Evolutionary conservation across 768 basidiomycete species (phyloP).

Genomic region (Collybia nuda): DNA sequence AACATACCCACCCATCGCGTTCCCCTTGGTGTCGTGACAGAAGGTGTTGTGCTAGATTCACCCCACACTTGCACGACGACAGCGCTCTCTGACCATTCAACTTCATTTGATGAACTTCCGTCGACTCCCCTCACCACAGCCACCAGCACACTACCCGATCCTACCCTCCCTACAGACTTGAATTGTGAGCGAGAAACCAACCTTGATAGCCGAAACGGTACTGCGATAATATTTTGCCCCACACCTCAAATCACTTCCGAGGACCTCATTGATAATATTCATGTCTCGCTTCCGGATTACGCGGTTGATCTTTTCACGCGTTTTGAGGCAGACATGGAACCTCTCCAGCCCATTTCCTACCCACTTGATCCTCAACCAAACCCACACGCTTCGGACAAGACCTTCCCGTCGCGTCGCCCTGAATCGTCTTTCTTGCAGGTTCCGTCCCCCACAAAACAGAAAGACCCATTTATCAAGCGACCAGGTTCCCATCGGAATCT

Average conservation of each 20-base stretch:
- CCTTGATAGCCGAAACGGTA: conserved; percentile 9
- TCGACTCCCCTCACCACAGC: conserved; percentile 8
- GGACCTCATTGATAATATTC: conserved; percentile 5
- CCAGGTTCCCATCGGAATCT: conserved; percentile 5
- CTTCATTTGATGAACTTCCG: conserved; percentile 3
- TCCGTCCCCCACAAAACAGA: conserved; percentile 3
- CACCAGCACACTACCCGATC: conserved; percentile 1
- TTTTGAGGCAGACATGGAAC: conserved; percentile 10
- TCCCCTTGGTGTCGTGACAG: neutral
- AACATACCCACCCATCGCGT: neutral
- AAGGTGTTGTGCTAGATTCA: neutral
- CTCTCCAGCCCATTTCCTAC: conserved; percentile 1
- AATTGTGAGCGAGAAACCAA: neutral
- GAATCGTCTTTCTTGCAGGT: conserved; percentile 12
- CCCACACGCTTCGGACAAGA: neutral
- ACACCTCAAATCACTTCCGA: neutral
- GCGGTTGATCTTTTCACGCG: conserved; percentile 17
- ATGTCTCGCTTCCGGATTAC: conserved; percentile 16
- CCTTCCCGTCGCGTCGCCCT: neutral
- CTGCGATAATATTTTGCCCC: conserved; percentile 13
- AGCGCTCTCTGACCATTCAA: conserved; percentile 4
- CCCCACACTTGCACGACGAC: neutral
- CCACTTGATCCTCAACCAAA: neutral
- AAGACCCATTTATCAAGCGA: neutral
- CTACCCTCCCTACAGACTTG: neutral